These are phyloP conservation scores for Leptomonas pyrrhocoris DNA, from an alignment of 208 protist genomes.

Conservation along the genomic window DNA sequence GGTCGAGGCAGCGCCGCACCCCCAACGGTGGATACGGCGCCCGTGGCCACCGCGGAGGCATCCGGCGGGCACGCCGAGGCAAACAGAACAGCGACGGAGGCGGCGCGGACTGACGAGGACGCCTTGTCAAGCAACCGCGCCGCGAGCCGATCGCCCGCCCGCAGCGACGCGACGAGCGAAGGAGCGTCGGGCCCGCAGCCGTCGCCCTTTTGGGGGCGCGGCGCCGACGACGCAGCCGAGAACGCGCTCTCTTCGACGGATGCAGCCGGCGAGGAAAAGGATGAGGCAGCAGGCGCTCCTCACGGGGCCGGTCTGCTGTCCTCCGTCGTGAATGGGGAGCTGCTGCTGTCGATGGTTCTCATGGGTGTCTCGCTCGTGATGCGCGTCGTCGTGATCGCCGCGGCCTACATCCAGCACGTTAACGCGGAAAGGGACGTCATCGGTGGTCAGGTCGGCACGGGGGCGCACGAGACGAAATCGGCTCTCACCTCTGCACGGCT, in stretches of 20 bases:
- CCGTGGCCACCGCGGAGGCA: neutral
- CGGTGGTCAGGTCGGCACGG: neutral
- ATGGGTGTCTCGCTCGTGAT: slow-evolving; percentile 52
- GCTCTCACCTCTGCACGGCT: neutral
- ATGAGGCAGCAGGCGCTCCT: neutral
- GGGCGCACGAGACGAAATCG: neutral
- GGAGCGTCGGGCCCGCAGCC: slow-evolving; percentile 3
- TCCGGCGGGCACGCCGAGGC: neutral
- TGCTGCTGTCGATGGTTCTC: slow-evolving; percentile 64
- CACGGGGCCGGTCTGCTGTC: neutral
- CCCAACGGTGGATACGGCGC: neutral
- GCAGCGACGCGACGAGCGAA: slow-evolving; percentile 5
- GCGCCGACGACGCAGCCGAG: neutral
- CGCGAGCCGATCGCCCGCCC: neutral
- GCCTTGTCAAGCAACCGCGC: slow-evolving; percentile 3
- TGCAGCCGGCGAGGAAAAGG: neutral
- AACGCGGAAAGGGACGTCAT: neutral
- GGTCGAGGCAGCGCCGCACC: slow-evolving; percentile 15
- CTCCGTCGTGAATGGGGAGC: slow-evolving; percentile 65
- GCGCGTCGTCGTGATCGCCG: slow-evolving; percentile 40
- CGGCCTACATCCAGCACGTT: slow-evolving; percentile 11
- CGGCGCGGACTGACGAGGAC: neutral
- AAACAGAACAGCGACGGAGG: neutral
- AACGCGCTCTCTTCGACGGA: neutral
- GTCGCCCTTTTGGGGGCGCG: neutral